phyloP scores from a whole-genome alignment of 257 asterid genomes.

The Craterostigma plantagineum region DNA sequence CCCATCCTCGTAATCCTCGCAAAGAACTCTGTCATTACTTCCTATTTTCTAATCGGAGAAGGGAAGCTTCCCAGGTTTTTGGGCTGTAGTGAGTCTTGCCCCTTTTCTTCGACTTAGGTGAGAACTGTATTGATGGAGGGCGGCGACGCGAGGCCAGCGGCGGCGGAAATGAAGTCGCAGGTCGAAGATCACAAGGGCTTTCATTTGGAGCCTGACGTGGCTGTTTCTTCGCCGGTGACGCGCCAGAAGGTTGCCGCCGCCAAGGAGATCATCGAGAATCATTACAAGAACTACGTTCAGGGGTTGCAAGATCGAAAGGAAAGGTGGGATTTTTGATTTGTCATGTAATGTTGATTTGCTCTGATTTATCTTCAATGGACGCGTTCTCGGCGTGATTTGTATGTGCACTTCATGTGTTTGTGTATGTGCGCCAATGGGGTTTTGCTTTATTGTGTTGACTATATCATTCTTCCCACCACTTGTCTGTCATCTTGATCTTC shows the following conservation, averaged over 20 bases:
- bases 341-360: not conserved
- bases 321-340: conserved; percentile 23
- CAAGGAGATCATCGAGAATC: conserved; percentile 84
- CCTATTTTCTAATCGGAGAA: too few species aligned
- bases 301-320: conserved; percentile 94
- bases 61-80: too few species aligned
- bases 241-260: conserved; percentile 95
- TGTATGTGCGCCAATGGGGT: too few species aligned
- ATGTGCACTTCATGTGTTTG: too few species aligned
- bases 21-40: too few species aligned
- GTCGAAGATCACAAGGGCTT: not conserved
- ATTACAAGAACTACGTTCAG: conserved; percentile 75
- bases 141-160: conserved; percentile 39
- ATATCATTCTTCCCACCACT: too few species aligned
- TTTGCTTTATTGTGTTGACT: too few species aligned
- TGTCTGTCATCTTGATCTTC: too few species aligned
- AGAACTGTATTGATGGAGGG: conserved; percentile 27
- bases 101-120: conserved; percentile 2
- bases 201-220: conserved; percentile 51
- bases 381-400: not conserved
- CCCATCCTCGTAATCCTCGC: too few species aligned
- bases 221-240: conserved; percentile 84
- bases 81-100: too few species aligned
- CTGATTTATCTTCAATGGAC: not conserved
- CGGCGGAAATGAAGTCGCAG: conserved; percentile 1